phyloP scores from a whole-genome alignment of 352 stramenopile species.

The Globisporangium lucens region DNA sequence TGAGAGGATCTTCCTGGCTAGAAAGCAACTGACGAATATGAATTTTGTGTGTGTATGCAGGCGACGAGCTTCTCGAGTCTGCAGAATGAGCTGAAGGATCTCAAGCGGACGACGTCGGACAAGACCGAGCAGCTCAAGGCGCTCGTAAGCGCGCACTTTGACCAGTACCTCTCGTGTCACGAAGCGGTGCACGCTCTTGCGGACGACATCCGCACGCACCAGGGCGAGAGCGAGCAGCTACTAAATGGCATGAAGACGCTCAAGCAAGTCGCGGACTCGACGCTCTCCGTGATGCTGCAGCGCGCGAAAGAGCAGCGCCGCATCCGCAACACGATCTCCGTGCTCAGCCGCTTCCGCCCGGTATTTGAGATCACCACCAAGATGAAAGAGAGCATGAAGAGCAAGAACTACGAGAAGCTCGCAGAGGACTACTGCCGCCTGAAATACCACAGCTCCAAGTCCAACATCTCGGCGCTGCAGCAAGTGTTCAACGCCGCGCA shows the following conservation, averaged over 20 bases:
- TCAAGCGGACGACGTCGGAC: slow-evolving; percentile 73
- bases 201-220: slow-evolving; percentile 59
- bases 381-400: slow-evolving; percentile 66
- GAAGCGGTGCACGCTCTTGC: slow-evolving; percentile 64
- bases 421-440: slow-evolving; percentile 68
- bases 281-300: slow-evolving; percentile 74
- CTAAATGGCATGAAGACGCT: slow-evolving; percentile 52
- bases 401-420: slow-evolving; percentile 68
- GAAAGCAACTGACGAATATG: background rate
- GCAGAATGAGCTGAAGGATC: slow-evolving; percentile 57
- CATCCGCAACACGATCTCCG: slow-evolving; percentile 69
- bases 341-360: slow-evolving; percentile 61
- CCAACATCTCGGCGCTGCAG: slow-evolving; percentile 56
- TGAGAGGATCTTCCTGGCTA: background rate
- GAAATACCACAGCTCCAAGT: slow-evolving; percentile 64
- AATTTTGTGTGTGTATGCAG: slow-evolving; percentile 19
- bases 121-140: slow-evolving; percentile 85
- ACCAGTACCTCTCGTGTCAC: slow-evolving; percentile 82
- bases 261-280: slow-evolving; percentile 57
- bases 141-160: slow-evolving; percentile 76
- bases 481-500: slow-evolving; percentile 54
- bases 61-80: slow-evolving; percentile 59
- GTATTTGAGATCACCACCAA: slow-evolving; percentile 75
- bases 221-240: slow-evolving; percentile 54
- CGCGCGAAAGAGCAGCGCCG: slow-evolving; percentile 69